A percentile compares a stretch with the other conserved stretches of the same genome.
These are phyloP conservation scores for Penicillium sp. DNA, from an alignment of 2,329 filamentous ascomycete genomes.

Conservation along the genomic window DNA sequence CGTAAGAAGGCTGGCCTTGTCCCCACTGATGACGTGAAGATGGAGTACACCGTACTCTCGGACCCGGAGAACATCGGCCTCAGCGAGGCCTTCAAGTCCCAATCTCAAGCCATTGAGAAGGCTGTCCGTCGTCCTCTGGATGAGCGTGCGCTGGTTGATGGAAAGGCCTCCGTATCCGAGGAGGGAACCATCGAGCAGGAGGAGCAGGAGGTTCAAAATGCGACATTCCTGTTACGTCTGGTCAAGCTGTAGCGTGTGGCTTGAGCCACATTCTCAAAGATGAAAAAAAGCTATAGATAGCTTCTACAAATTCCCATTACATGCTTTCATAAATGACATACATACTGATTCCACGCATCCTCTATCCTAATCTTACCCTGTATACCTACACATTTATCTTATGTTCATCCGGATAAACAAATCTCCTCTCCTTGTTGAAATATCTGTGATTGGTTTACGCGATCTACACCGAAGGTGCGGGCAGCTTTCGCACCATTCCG, in stretches of 20 bases:
- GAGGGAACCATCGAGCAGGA: slow-evolving; percentile 72
- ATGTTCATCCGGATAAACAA: background rate
- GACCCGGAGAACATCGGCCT: slow-evolving; percentile 78
- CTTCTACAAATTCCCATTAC: background rate
- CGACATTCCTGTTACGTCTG: slow-evolving; percentile 74
- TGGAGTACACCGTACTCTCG: slow-evolving; percentile 82
- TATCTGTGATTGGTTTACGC: background rate
- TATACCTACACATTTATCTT: background rate
- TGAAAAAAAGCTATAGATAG: background rate
- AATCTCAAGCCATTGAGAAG: slow-evolving; percentile 71
- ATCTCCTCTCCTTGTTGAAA: background rate
- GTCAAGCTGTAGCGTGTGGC: slow-evolving; percentile 62
- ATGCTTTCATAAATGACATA: background rate
- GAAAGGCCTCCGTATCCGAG: slow-evolving; percentile 54
- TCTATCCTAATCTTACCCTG: background rate
- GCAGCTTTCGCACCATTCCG: background rate
- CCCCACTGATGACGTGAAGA: slow-evolving; percentile 90
- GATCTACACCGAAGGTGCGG: background rate
- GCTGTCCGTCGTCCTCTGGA: slow-evolving; percentile 75
- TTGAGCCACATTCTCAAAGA: background rate
- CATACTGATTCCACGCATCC: background rate
- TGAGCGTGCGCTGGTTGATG: slow-evolving; percentile 62
- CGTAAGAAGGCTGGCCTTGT: slow-evolving; percentile 91
- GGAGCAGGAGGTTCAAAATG: slow-evolving; percentile 82
- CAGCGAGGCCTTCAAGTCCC: slow-evolving; percentile 66